Evolutionary conservation across 805 yeast genomes (phyloP), one percentile per base, ranked within the genome.

Genomic region (Suhomyces canberraensis): DNA sequence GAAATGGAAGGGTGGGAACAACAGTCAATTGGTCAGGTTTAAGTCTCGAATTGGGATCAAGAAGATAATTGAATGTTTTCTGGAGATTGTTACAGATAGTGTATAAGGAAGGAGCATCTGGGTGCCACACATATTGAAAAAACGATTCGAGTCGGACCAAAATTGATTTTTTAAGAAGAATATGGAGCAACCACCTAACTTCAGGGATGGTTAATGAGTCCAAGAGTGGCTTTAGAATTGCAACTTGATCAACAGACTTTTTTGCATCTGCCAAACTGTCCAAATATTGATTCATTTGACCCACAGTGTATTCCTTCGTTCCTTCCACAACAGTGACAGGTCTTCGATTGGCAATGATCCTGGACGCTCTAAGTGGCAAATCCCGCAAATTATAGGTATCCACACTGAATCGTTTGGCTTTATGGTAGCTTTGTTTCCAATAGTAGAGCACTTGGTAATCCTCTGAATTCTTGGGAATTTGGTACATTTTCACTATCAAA

Each of bases 71-170:
- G 42, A 88, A 78, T 1, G 85, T 81, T 8, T 71, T 61, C 42
- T 76, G 69, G 32, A 89, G 56, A 49, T 78, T 78, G 36, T 79
- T 77, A 3, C 88, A 84, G 5, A 84, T 78, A 40, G 79, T 76
- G 42, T 71, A 77, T 18, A 85, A 72, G 3, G 70, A 71, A 8
- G 70, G 63, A 0, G 95, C 91, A 55, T 87, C 90, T 0, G 89
- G 88, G 56, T 88, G 95, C 86, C 90, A 89, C 19, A 61, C 47
- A 4, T 58, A 48, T 33, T 88, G 61, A 38, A 88, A 69, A 9
- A 70, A 60, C 19, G 71, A 68, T 46, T 85, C 91, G 40, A 79
- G 69, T 7, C 78, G 72, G 3, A 79, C 74, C n/a, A 85, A 59
- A n/a, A 79, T 69, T 31, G 75, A 70, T 42, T 66, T 58, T 60